Percentiles rank a stretch among this genome's conserved stretches.
phyloP scores from a whole-genome alignment of 331 rosid genomes.

The Malus hybrid region DNA sequence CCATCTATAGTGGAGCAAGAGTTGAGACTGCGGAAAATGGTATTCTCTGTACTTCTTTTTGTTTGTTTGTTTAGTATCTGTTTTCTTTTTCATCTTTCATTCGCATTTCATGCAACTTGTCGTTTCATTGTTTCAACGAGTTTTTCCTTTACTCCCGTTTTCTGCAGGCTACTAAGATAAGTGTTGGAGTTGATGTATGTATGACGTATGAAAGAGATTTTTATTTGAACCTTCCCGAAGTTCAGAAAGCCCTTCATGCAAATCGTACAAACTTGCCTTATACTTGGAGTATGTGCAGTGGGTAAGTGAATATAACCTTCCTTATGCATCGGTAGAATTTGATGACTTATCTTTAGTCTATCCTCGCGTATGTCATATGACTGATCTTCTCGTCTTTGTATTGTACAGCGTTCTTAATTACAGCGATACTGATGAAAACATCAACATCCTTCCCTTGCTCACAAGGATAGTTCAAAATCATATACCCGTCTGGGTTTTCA shows the following conservation, averaged over 20 bases:
- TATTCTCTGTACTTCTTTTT: not conserved
- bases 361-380: not conserved
- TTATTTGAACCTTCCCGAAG: conserved; percentile 77
- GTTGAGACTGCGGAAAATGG: conserved; percentile 61
- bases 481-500: conserved; percentile 84
- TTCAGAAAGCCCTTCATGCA: conserved; percentile 91
- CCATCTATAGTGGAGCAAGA: conserved; percentile 34
- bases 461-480: conserved; percentile 54
- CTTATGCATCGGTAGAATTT: not conserved
- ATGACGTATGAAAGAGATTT: conserved; percentile 47
- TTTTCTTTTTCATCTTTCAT: not conserved
- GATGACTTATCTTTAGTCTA: not conserved
- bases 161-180: conserved; percentile 76
- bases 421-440: conserved; percentile 47
- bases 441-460: conserved; percentile 68
- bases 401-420: conserved; percentile 60
- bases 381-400: conserved; percentile 30
- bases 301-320: conserved; percentile 27
- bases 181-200: conserved; percentile 77
- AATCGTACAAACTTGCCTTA: conserved; percentile 74
- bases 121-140: not conserved
- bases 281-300: conserved; percentile 68
- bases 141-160: not conserved
- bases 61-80: not conserved
- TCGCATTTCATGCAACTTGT: not conserved